phyloP scores from a whole-genome alignment of 2,329 filamentous ascomycete genomes.

The Hypomyces perniciosus region DNA sequence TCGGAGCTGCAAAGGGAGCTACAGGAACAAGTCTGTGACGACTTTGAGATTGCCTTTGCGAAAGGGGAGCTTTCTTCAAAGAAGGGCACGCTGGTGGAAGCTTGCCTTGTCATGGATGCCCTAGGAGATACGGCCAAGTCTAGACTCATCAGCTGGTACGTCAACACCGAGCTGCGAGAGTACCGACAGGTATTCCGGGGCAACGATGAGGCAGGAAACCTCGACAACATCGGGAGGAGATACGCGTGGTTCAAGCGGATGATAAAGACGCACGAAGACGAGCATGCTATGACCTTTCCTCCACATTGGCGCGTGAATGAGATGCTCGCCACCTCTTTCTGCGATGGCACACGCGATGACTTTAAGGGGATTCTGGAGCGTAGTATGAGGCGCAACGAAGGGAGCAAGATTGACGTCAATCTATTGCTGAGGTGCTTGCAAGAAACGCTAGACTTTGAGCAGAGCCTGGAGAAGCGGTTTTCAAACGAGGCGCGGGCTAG shows the following conservation, averaged over 20 bases:
- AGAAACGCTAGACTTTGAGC: slow-evolving; percentile 95
- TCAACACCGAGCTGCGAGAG: slow-evolving; percentile 92
- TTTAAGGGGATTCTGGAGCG: slow-evolving; percentile 89
- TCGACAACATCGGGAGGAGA: slow-evolving; percentile 92
- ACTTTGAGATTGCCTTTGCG: slow-evolving; percentile 93
- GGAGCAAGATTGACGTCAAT: slow-evolving; percentile 81
- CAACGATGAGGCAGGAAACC: slow-evolving; percentile 89
- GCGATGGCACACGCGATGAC: slow-evolving; percentile 90
- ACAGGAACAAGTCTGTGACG: slow-evolving; percentile 96
- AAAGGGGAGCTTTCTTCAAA: slow-evolving; percentile 73
- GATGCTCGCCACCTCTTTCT: slow-evolving; percentile 83
- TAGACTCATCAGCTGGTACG: slow-evolving; percentile 89
- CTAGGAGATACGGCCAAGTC: slow-evolving; percentile 80
- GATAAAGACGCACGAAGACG: slow-evolving; percentile 91
- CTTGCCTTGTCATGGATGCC: slow-evolving; percentile 90
- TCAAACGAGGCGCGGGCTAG: slow-evolving; percentile 67
- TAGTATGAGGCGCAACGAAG: slow-evolving; percentile 72
- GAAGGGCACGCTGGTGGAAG: slow-evolving; percentile 70
- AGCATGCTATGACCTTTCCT: slow-evolving; percentile 85
- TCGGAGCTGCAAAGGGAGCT: slow-evolving; percentile 88
- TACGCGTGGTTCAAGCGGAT: slow-evolving; percentile 97
- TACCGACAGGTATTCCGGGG: slow-evolving; percentile 94
- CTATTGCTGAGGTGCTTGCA: slow-evolving; percentile 82
- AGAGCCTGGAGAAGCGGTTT: slow-evolving; percentile 80
- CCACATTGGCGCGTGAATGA: slow-evolving; percentile 85